Conservation (phyloP, 2,329 filamentous ascomycete genomes). For the Mariannaea elegans region DNA sequence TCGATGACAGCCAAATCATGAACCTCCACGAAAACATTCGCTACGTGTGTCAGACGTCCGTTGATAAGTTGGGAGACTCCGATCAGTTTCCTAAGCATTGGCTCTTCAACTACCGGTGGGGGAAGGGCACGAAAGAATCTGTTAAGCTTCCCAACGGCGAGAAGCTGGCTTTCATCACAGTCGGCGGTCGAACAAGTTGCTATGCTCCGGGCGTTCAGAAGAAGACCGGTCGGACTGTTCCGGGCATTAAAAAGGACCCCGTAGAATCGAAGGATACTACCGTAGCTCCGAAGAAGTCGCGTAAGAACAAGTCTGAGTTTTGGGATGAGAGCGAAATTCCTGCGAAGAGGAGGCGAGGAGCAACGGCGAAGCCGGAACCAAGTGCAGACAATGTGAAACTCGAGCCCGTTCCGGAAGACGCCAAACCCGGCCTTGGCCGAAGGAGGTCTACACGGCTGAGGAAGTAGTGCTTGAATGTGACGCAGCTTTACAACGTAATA, state of each 20-base stretch:
- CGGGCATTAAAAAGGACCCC: conserved; percentile 55
- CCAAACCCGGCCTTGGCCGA: conserved; percentile 25
- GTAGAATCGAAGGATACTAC: conserved; percentile 38
- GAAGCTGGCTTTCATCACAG: conserved; percentile 85
- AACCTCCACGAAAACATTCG: conserved; percentile 77
- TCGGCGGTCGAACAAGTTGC: conserved; percentile 91
- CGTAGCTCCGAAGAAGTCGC: conserved; percentile 34
- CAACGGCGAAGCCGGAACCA: conserved; percentile 32
- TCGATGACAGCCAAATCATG: conserved; percentile 75
- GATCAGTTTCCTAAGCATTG: conserved; percentile 86
- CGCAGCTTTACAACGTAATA: no score
- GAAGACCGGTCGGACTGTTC: conserved; percentile 65
- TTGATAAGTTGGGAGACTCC: conserved; percentile 82
- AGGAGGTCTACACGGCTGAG: conserved; percentile 36
- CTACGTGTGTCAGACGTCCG: conserved; percentile 81
- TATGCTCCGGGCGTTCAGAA: conserved; percentile 88
- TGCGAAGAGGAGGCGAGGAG: conserved; percentile 39
- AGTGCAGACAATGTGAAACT: conserved; percentile 34
- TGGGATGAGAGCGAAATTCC: conserved; percentile 37
- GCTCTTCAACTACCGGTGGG: conserved; percentile 90
- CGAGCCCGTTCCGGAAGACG: conserved; percentile 17
- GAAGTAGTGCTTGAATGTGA: conserved; percentile 21
- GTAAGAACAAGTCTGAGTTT: conserved; percentile 33
- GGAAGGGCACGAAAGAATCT: conserved; percentile 82
- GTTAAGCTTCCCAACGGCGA: conserved; percentile 81